phyloP scores from a whole-genome alignment of 2,329 filamentous ascomycete species.

The Simplicillium sp. region DNA sequence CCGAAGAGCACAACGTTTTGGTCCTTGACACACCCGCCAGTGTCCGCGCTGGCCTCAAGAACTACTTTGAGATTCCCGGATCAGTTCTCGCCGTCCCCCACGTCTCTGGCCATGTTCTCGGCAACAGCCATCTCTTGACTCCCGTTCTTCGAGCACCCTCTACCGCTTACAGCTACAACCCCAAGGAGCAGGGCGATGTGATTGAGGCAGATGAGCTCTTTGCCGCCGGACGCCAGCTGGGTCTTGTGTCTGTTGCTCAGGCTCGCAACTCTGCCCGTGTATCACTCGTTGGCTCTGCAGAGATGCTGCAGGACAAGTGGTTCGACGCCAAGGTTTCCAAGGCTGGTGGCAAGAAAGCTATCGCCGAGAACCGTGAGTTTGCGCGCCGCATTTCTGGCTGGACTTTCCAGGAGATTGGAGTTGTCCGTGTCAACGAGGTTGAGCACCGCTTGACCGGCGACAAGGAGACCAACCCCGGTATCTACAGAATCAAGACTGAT shows the following conservation, averaged over 20 bases:
- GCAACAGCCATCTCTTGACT: conserved; percentile 65
- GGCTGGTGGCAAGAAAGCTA: conserved; percentile 38
- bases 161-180: conserved; percentile 89
- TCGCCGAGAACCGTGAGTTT: conserved; percentile 76
- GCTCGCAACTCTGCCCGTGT: conserved; percentile 89
- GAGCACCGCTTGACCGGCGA: conserved; percentile 59
- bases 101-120: conserved; percentile 72
- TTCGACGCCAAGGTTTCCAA: conserved; percentile 72
- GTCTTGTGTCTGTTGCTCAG: conserved; percentile 78
- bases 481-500: conserved; percentile 95
- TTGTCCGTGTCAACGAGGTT: conserved; percentile 74
- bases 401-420: conserved; percentile 91
- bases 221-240: conserved; percentile 73
- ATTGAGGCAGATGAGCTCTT: conserved; percentile 69
- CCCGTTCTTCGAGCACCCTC: conserved; percentile 74
- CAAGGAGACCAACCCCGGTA: conserved; percentile 65
- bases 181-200: conserved; percentile 67
- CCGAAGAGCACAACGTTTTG: conserved; percentile 82
- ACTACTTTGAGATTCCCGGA: conserved; percentile 56
- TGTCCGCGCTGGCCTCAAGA: conserved; percentile 59
- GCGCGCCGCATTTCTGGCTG: conserved; percentile 80
- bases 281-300: conserved; percentile 73
- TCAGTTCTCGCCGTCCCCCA: conserved; percentile 70
- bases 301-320: conserved; percentile 84
- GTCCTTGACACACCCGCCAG: conserved; percentile 61